Evolutionary conservation across 2,329 filamentous ascomycete species (phyloP).

Genomic region (Amphichorda felina): DNA sequence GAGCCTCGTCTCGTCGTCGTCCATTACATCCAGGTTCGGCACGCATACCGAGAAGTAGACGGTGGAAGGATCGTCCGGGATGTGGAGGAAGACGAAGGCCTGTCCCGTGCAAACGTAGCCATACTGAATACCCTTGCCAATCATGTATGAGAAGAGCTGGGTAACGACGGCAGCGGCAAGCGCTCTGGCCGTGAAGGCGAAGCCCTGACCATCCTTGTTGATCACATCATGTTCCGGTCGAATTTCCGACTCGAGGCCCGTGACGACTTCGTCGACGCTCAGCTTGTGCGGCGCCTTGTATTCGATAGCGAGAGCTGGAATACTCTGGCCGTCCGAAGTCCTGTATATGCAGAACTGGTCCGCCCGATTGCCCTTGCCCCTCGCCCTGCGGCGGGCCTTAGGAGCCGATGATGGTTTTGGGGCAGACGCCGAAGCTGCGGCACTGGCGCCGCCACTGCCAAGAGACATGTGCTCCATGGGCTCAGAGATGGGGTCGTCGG

Average conservation of each 20-base stretch:
- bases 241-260: conserved; percentile 20
- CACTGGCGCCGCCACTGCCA: too few relatives aligned
- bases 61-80: too few relatives aligned
- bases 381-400: too few relatives aligned
- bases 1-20: too few relatives aligned
- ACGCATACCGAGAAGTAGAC: too few relatives aligned
- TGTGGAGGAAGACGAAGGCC: too few relatives aligned
- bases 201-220: conserved; percentile 16
- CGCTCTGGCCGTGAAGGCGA: conserved; percentile 13
- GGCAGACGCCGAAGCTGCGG: too few relatives aligned
- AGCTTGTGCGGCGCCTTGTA: conserved; percentile 27
- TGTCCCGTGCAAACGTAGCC: too few relatives aligned
- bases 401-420: too few relatives aligned
- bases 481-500: too few relatives aligned
- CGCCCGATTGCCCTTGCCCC: conserved; percentile 1
- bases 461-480: too few relatives aligned
- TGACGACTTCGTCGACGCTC: conserved; percentile 15
- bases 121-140: conserved; percentile 9
- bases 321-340: conserved; percentile 4
- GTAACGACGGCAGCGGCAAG: conserved; percentile 23
- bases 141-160: conserved; percentile 27
- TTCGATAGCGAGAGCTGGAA: conserved; percentile 19
- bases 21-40: too few relatives aligned
- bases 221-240: conserved; percentile 17
- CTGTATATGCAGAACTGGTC: conserved; percentile 3